A percentile compares a stretch with the other conserved stretches of the same genome.
Evolutionary conservation across 2,329 filamentous ascomycete species (phyloP).

Genomic region (Clarireedia hainanense): DNA sequence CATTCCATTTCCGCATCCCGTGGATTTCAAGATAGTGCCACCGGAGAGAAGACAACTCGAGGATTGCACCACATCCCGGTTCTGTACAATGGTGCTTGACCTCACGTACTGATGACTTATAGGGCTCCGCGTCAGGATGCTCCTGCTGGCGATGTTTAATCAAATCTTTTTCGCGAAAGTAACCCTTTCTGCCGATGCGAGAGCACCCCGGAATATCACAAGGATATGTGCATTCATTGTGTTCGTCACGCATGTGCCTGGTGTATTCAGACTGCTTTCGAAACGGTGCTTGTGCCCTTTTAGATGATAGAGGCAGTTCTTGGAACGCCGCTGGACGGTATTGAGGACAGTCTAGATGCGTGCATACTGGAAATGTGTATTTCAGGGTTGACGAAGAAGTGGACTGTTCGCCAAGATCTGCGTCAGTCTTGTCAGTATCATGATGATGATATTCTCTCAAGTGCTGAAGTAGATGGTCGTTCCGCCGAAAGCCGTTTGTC

Average conservation of each 20-base stretch:
- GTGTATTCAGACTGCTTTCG: conserved; percentile 24
- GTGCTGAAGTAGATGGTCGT: conserved; percentile 33
- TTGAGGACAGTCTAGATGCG: conserved; percentile 7
- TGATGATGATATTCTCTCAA: conserved; percentile 32
- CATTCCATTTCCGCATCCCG: no score
- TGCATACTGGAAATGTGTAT: conserved; percentile 11
- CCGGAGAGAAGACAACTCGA: no score
- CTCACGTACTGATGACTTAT: neutral
- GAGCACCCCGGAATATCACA: conserved; percentile 28
- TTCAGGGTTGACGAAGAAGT: neutral
- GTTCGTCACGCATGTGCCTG: conserved; percentile 32
- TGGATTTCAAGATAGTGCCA: no score
- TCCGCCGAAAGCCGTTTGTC: conserved; percentile 30
- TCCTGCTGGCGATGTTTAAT: conserved; percentile 11
- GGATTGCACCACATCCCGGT: no score
- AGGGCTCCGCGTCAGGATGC: conserved; percentile 5
- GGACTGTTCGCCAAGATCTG: neutral
- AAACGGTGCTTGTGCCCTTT: conserved; percentile 10
- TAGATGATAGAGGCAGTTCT: conserved; percentile 1
- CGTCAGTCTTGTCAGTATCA: conserved; percentile 9
- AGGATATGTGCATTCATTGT: conserved; percentile 30
- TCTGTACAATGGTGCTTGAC: no score
- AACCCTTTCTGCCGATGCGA: conserved; percentile 14
- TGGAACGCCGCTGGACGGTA: conserved; percentile 11
- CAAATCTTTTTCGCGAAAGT: conserved; percentile 18